phyloP scores from a whole-genome alignment of 768 basidiomycete species.

The Gyrodon lividus region DNA sequence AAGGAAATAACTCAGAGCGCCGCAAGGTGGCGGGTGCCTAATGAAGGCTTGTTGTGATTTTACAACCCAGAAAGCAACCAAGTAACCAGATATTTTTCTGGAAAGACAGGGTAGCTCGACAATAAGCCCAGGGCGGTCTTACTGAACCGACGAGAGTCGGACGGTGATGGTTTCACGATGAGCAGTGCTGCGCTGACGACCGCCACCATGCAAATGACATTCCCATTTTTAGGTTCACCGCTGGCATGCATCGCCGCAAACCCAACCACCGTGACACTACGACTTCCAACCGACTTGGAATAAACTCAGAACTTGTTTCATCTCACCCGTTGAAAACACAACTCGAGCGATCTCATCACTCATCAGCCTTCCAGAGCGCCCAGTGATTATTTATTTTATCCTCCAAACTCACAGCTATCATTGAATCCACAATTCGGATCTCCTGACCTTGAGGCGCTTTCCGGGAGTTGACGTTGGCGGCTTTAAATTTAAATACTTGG shows the following conservation, averaged over 20 bases:
- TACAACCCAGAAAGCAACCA: not conserved
- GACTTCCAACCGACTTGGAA: not conserved
- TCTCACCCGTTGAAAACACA: not conserved
- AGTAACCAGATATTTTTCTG: not conserved
- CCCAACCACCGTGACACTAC: too few species aligned
- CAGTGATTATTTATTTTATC: too few species aligned
- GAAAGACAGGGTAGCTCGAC: not conserved
- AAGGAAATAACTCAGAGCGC: not conserved
- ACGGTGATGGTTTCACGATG: conserved; percentile 21
- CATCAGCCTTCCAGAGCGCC: not conserved
- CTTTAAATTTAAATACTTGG: not conserved
- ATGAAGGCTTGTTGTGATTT: conserved; percentile 1
- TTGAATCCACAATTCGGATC: not conserved
- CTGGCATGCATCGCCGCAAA: too few species aligned
- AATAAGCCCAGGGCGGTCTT: not conserved
- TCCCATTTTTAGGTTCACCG: conserved; percentile 20
- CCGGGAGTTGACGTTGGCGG: not conserved
- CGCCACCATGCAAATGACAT: conserved; percentile 24
- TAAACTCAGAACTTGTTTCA: too few species aligned
- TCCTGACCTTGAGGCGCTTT: not conserved
- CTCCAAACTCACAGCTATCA: too few species aligned
- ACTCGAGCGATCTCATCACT: not conserved
- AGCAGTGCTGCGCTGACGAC: conserved; percentile 33
- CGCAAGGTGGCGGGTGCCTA: conserved; percentile 16
- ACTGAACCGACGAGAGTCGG: conserved; percentile 2